Evolutionary conservation across 2,329 filamentous ascomycete species (phyloP).

Genomic region (Colletotrichum lini): DNA sequence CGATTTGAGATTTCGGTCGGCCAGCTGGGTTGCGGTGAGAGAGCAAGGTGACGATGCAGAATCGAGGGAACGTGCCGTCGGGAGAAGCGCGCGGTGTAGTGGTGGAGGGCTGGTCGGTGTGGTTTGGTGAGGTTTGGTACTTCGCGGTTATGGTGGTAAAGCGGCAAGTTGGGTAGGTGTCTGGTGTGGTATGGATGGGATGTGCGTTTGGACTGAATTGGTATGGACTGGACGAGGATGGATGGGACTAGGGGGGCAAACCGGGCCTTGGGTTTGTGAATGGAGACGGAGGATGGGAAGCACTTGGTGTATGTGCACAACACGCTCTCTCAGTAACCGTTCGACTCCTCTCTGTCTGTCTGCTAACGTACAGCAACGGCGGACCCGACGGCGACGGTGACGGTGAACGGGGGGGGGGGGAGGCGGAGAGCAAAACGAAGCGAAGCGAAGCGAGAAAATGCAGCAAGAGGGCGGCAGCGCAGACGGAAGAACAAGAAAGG

Average conservation of each 20-base stretch:
- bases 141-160: conserved; percentile 8
- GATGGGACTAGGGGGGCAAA: conserved; percentile 17
- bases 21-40: conserved; percentile 15
- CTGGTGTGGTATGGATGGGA: conserved; percentile 29
- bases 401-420: conserved; percentile 13
- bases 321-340: neutral
- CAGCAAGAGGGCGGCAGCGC: conserved; percentile 7
- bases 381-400: conserved; percentile 23
- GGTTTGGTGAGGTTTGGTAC: conserved; percentile 13
- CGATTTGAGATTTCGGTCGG: conserved; percentile 3
- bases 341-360: conserved; percentile 16
- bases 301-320: conserved; percentile 3
- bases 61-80: conserved; percentile 7
- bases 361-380: conserved; percentile 14
- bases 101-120: conserved; percentile 7
- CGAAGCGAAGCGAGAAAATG: conserved; percentile 18
- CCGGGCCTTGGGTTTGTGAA: conserved; percentile 13
- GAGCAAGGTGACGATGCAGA: neutral
- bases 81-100: conserved; percentile 14
- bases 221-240: conserved; percentile 15
- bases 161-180: conserved; percentile 15
- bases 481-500: conserved; percentile 37
- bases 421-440: conserved; percentile 7
- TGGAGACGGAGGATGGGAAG: conserved; percentile 11
- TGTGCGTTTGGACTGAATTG: conserved; percentile 37